Evolutionary conservation across 495 filamentous ascomycete species (phyloP).

Genomic region (Aspergillus steynii): DNA sequence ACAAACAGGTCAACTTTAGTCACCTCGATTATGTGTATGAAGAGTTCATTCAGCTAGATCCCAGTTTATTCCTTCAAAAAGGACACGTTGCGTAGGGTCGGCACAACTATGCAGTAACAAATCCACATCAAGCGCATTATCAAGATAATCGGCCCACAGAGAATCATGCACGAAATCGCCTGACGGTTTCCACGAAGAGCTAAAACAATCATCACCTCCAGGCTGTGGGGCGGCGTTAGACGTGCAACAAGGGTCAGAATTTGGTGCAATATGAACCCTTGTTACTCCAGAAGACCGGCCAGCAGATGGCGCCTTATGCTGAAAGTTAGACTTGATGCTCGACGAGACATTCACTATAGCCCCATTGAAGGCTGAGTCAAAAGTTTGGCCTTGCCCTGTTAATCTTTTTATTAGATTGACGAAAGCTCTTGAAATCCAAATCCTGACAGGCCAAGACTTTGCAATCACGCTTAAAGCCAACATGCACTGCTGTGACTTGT

Average conservation of each 20-base stretch:
- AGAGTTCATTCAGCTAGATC: not conserved
- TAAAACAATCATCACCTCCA: no score
- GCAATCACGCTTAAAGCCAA: constrained; percentile 18
- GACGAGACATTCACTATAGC: constrained; percentile 13
- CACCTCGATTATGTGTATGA: constrained; percentile 4
- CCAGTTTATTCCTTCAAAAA: not conserved
- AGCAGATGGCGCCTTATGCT: not conserved
- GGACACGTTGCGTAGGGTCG: not conserved
- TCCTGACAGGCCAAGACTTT: constrained; percentile 22
- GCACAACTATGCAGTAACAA: constrained; percentile 1
- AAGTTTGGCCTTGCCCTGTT: constrained; percentile 7
- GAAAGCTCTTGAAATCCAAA: constrained; percentile 17
- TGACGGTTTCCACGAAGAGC: not conserved
- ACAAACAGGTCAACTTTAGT: no score
- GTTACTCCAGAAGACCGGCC: no score
- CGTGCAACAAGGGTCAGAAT: no score
- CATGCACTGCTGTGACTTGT: constrained; percentile 23
- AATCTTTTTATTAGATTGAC: constrained; percentile 20
- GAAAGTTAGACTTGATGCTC: not conserved
- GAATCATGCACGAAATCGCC: constrained; percentile 6
- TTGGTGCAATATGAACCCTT: no score
- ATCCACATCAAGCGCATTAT: constrained; percentile 4
- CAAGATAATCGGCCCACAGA: constrained; percentile 4
- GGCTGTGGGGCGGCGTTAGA: no score
- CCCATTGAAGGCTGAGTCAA: not conserved